Percentiles rank a stretch among this genome's conserved stretches.
Evolutionary conservation across 2,329 filamentous ascomycete species (phyloP).

Genomic region (Fusarium duplospermum): DNA sequence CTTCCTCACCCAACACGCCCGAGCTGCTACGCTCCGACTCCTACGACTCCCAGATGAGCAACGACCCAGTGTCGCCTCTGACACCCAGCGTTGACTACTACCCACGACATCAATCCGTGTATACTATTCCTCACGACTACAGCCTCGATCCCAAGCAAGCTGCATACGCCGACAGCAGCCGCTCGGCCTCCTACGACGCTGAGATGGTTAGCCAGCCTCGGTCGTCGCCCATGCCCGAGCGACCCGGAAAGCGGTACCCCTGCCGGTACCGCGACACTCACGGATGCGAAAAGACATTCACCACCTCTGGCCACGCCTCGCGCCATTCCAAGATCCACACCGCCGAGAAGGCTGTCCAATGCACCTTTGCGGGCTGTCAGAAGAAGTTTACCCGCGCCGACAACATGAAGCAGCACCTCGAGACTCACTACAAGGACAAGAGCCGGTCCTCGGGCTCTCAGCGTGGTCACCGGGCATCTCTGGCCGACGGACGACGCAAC

Average conservation of each 20-base stretch:
- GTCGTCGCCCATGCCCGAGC: constrained; percentile 56
- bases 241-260: constrained; percentile 75
- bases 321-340: constrained; percentile 88
- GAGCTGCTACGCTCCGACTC: constrained; percentile 71
- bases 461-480: constrained; percentile 48
- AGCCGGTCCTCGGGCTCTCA: constrained; percentile 55
- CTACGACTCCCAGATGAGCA: constrained; percentile 69
- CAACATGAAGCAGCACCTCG: constrained; percentile 89
- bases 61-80: constrained; percentile 65
- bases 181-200: constrained; percentile 64
- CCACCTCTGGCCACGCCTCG: constrained; percentile 86
- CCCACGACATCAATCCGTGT: constrained; percentile 53
- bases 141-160: constrained; percentile 55
- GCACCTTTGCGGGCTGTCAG: constrained; percentile 75
- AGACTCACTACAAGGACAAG: constrained; percentile 78
- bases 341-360: constrained; percentile 80
- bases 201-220: constrained; percentile 54
- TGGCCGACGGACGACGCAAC: constrained; percentile 49
- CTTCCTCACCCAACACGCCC: constrained; percentile 64
- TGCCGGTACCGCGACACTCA: constrained; percentile 79
- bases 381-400: constrained; percentile 86
- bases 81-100: constrained; percentile 64
- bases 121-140: constrained; percentile 51
- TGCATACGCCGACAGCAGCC: constrained; percentile 56
- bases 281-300: constrained; percentile 82